phyloP scores from a whole-genome alignment of 1,139 yeast species.

The Kodamaea alishanica region DNA sequence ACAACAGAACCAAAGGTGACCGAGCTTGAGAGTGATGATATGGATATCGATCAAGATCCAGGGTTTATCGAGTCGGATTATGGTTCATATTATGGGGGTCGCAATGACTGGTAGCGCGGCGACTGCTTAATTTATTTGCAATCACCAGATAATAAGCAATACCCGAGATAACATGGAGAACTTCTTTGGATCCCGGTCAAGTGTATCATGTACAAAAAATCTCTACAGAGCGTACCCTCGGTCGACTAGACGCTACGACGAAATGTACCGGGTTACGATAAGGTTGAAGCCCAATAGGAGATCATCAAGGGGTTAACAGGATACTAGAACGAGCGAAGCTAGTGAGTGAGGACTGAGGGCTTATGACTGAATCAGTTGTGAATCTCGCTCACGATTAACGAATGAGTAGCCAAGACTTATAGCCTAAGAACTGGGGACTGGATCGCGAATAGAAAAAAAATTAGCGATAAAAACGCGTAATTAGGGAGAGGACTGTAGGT shows the following conservation, averaged over 20 bases:
- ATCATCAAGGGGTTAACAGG: conserved; percentile 4
- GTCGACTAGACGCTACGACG: conserved; percentile 7
- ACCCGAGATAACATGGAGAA: conserved; percentile 22
- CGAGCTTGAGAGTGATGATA: conserved; percentile 24
- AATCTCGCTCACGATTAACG: too few species aligned
- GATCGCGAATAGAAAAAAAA: too few species aligned
- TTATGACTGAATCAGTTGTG: too few species aligned
- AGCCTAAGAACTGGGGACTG: too few species aligned
- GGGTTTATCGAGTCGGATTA: conserved; percentile 20
- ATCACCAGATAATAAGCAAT: too few species aligned
- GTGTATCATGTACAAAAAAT: conserved; percentile 11
- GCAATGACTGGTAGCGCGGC: neutral
- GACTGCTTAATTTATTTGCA: too few species aligned
- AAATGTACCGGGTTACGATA: conserved; percentile 10
- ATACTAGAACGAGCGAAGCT: conserved; percentile 6
- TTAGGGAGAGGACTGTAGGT: too few species aligned
- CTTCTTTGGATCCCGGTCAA: conserved; percentile 16
- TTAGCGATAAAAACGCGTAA: too few species aligned
- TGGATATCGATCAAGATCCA: conserved; percentile 17
- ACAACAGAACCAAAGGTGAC: conserved; percentile 14
- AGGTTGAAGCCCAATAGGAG: neutral
- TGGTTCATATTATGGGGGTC: conserved; percentile 21
- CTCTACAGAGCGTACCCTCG: neutral
- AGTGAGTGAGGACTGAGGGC: too few species aligned
- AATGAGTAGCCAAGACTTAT: too few species aligned